Conservation (phyloP, 2,329 filamentous ascomycete genomes). For the Botrytis paeoniae region DNA sequence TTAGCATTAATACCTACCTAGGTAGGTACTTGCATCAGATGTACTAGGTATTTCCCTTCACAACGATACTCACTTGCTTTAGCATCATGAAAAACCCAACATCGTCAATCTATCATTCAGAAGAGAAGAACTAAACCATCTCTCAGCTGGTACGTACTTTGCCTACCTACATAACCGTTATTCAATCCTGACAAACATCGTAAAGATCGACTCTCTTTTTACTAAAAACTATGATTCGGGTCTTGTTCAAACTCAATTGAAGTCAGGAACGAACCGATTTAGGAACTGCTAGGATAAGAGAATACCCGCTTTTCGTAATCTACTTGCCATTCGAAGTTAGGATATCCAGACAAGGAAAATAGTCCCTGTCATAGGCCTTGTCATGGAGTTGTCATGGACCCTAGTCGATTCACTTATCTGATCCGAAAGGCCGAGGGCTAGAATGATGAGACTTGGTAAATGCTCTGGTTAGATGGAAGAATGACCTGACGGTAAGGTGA, state of each 20-base stretch:
- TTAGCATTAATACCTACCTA: neutral
- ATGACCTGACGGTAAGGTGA: neutral
- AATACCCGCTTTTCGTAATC: neutral
- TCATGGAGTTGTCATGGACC: neutral
- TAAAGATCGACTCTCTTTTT: neutral
- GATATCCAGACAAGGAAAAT: neutral
- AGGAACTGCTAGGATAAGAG: neutral
- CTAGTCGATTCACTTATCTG: conserved; percentile 6
- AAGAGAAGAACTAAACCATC: neutral
- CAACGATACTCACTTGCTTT: neutral
- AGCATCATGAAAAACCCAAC: neutral
- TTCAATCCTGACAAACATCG: neutral
- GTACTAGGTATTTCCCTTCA: neutral
- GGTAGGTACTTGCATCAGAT: neutral
- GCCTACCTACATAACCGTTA: neutral
- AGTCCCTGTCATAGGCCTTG: neutral
- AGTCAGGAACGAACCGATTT: neutral
- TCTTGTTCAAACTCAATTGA: neutral
- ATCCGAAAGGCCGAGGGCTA: neutral
- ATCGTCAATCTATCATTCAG: neutral
- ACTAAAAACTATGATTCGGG: neutral
- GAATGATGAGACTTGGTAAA: neutral
- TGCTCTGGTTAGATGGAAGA: neutral
- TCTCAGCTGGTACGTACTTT: neutral
- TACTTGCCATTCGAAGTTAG: neutral